Percentiles rank a stretch among this genome's conserved stretches.
These are phyloP conservation scores for Paecilomyces formosus DNA, from an alignment of 2,329 filamentous ascomycete species.

Conservation along the genomic window DNA sequence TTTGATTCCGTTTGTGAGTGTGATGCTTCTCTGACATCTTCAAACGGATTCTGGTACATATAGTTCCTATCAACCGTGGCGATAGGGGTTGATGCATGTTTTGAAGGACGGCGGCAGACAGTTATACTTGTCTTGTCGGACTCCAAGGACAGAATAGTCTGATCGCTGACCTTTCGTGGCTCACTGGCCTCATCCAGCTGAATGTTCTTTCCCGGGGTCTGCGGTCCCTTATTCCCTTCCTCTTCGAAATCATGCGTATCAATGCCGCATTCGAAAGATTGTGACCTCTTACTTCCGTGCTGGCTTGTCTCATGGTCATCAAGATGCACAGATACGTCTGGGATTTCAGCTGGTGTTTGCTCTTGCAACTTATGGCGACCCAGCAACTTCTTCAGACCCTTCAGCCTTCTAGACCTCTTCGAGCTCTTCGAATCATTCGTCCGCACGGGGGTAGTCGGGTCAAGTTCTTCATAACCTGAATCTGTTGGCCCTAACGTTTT, in stretches of 20 bases:
- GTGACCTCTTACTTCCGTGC: background rate
- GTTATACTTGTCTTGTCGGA: constrained; percentile 26
- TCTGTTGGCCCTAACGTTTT: background rate
- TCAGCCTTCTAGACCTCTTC: constrained; percentile 8
- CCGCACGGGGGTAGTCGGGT: background rate
- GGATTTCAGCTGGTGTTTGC: background rate
- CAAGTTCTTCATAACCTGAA: background rate
- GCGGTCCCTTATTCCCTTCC: background rate
- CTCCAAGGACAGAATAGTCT: constrained; percentile 21
- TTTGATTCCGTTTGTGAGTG: constrained; percentile 7
- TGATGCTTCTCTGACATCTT: constrained; percentile 7
- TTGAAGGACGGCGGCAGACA: constrained; percentile 26
- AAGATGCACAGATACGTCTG: background rate
- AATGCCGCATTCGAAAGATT: background rate
- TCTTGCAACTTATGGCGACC: constrained; percentile 8
- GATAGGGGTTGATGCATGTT: constrained; percentile 15
- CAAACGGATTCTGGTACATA: constrained; percentile 9
- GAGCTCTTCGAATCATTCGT: constrained; percentile 3
- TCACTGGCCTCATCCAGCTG: constrained; percentile 6
- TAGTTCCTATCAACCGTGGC: constrained; percentile 9
- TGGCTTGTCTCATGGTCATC: background rate
- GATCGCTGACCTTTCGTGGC: constrained; percentile 24
- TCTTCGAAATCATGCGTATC: background rate
- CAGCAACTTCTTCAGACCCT: constrained; percentile 11
- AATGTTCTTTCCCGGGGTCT: background rate